phyloP scores from a whole-genome alignment of 2,329 filamentous ascomycete species.

The Geosmithia flava region DNA sequence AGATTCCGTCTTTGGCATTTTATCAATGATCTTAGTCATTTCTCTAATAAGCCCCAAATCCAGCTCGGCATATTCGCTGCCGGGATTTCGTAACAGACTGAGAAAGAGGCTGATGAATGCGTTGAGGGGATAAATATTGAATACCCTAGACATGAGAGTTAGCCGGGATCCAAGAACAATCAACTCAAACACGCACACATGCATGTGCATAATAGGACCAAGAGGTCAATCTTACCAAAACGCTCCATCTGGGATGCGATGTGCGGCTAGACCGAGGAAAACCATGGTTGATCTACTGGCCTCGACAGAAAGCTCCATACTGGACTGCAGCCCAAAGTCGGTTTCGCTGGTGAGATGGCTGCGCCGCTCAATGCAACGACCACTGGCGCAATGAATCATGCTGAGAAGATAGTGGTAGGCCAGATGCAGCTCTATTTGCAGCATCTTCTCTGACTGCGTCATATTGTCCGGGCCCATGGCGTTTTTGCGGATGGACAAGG shows the following conservation, averaged over 20 bases:
- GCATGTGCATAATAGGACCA: not conserved
- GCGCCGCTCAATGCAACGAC: slow-evolving; percentile 22
- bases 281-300: slow-evolving; percentile 41
- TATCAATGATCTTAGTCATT: slow-evolving; percentile 28
- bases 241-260: slow-evolving; percentile 28
- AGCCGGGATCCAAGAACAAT: too few species aligned
- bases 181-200: not conserved
- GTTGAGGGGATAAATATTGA: slow-evolving; percentile 43
- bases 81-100: slow-evolving; percentile 36
- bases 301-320: slow-evolving; percentile 38
- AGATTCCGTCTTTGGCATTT: slow-evolving; percentile 15
- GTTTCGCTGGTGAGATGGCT: slow-evolving; percentile 4
- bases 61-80: slow-evolving; percentile 23
- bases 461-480: slow-evolving; percentile 13
- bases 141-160: slow-evolving; percentile 24
- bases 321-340: slow-evolving; percentile 35
- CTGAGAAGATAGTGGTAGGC: slow-evolving; percentile 44
- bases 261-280: slow-evolving; percentile 29
- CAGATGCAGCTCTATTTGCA: slow-evolving; percentile 32
- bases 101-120: slow-evolving; percentile 42
- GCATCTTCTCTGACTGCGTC: slow-evolving; percentile 25
- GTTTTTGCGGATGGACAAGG: slow-evolving; percentile 23
- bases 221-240: slow-evolving; percentile 29
- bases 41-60: slow-evolving; percentile 33
- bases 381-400: slow-evolving; percentile 41